These are phyloP conservation scores for Fagus sylvatica DNA, from an alignment of 306 rosid species.

Conservation along the genomic window DNA sequence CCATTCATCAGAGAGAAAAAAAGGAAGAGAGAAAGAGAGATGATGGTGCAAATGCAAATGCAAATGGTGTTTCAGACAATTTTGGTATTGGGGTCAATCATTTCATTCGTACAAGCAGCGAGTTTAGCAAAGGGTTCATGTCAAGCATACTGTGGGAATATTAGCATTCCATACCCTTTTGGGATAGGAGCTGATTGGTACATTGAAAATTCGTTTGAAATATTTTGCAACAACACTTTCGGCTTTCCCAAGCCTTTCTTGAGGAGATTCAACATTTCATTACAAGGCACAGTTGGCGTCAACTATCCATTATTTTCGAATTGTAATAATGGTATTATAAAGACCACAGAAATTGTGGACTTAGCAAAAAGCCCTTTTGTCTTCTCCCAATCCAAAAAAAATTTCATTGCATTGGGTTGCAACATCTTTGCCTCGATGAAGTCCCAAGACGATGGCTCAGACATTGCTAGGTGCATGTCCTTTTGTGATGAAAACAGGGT, in stretches of 20 bases:
- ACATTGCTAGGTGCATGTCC: background rate
- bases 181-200: constrained; percentile 7
- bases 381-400: background rate
- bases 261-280: background rate
- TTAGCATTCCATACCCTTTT: constrained; percentile 1
- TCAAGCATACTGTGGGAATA: background rate
- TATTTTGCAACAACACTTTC: background rate
- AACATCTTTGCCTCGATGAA: background rate
- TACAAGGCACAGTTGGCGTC: background rate
- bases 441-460: background rate
- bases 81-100: background rate
- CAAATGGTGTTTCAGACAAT: background rate
- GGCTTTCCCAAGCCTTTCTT: background rate
- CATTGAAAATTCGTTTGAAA: background rate
- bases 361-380: background rate
- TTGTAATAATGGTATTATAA: background rate
- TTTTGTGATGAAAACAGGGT: background rate
- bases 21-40: background rate
- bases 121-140: background rate
- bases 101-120: background rate
- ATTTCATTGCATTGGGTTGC: constrained; percentile 14
- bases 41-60: background rate
- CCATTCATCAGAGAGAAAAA: too few relatives aligned
- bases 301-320: background rate
- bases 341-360: background rate